Base-by-base conservation (phyloP, 495 filamentous ascomycete species). In the Penicillium verhagenii region DNA sequence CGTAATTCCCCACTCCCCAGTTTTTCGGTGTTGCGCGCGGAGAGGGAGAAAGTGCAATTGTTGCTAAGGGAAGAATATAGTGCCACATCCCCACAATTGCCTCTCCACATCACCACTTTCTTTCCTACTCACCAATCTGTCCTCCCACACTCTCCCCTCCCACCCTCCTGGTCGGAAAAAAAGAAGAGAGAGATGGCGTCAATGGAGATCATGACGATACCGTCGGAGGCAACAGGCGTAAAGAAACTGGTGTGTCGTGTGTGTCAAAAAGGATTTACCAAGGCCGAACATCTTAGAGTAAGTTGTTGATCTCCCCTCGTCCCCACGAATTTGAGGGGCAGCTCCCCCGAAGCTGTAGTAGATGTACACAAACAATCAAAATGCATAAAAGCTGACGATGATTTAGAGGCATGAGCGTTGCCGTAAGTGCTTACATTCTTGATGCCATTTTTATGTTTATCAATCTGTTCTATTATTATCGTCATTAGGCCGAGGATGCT, bases 211-310 rank as follows among this genome's bases (percentile, higher is more conserved):
- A 65, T 60, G 63, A 45, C 57, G 20, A 48, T n/a, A 47, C 35
- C 52, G 19, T 35, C 56, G 39, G 4, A 52, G 8, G 38, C 56
- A n/a, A 3, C 56, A 31, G 57, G 63, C 19, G 54, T 47, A 45
- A 75, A 69, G 58, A 70, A 69, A 11, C 47, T 76, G 50, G 64
- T 69, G 7, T 78, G 75, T 66, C 66, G 68, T 28, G 66, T 71
- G 8, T 78, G 75, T 45, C 68, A 75, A 14, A 78, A 76, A 50
- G 61, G 59, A 37, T 78, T 78, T 45, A 72, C 71, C 20, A 78
- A 78, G 43, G 72, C 71, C 13, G 75, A 78, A 54, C 75, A 78
- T 66, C 54, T 78, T 19, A 68, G 72, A 64, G 75, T 78, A 61
- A 47, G 54, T 60, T 26, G n/a, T n/a, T n/a, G n/a, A n/a, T n/a